Conservation (phyloP, 2,329 filamentous ascomycete species). For the Epichloe sp. region DNA sequence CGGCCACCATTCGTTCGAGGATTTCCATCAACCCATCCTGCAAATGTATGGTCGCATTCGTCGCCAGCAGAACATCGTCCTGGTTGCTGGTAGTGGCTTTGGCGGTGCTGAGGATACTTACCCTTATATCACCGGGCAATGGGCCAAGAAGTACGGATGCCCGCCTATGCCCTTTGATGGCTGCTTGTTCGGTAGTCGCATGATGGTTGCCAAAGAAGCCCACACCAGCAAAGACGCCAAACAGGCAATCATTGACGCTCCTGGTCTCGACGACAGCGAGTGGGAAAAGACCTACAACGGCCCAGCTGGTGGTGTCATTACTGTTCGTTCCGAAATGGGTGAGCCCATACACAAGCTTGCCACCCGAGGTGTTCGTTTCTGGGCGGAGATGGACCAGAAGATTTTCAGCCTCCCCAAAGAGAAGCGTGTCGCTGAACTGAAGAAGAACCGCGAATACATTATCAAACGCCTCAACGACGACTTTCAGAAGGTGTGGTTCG, state of each 20-base stretch:
- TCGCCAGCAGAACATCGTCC: conserved; percentile 72
- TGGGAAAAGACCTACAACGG: conserved; percentile 95
- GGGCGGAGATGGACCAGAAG: conserved; percentile 98
- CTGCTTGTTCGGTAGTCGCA: conserved; percentile 77
- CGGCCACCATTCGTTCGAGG: conserved; percentile 89
- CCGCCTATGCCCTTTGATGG: conserved; percentile 92
- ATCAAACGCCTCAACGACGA: conserved; percentile 94
- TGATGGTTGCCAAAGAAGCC: conserved; percentile 91
- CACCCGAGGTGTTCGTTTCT: conserved; percentile 89
- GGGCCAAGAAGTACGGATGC: conserved; percentile 79
- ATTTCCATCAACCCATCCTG: conserved; percentile 85
- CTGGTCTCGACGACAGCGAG: conserved; percentile 65
- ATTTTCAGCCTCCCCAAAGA: conserved; percentile 95
- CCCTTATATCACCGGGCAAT: conserved; percentile 78
- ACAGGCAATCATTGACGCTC: conserved; percentile 77
- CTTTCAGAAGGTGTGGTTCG: conserved; percentile 96
- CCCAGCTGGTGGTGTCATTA: conserved; percentile 84
- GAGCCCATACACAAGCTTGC: conserved; percentile 99
- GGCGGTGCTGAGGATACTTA: conserved; percentile 84
- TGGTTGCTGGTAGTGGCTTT: conserved; percentile 85
- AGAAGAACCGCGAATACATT: conserved; percentile 80
- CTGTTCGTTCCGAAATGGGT: conserved; percentile 96
- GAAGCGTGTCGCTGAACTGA: conserved; percentile 76
- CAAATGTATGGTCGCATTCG: conserved; percentile 85
- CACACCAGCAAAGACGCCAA: conserved; percentile 80